phyloP scores from a whole-genome alignment of 208 protist genomes.

The Acanthamoeba royreba region DNA sequence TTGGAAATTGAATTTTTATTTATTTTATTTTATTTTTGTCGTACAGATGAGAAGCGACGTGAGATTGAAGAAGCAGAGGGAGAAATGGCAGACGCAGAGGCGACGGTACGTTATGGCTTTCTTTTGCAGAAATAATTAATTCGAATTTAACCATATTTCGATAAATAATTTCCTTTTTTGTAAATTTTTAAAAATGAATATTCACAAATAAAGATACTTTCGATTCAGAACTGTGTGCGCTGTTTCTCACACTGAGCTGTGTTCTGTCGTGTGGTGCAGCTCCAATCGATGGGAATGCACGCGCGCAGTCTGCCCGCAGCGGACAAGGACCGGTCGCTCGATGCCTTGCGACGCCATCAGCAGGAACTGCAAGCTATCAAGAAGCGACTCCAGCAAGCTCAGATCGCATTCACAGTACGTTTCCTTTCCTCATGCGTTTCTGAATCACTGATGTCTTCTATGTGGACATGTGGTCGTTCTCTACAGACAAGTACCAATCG shows the following conservation, averaged over 20 bases:
- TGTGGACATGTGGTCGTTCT: neutral
- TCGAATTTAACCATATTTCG: neutral
- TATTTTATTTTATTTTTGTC: too few relatives aligned
- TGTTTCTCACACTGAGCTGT: neutral
- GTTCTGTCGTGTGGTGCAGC: neutral
- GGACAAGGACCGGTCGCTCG: neutral
- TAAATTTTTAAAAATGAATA: too few relatives aligned
- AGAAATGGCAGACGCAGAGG: neutral
- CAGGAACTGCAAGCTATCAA: neutral
- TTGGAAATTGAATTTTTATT: too few relatives aligned
- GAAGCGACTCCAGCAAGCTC: neutral
- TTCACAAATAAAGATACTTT: too few relatives aligned
- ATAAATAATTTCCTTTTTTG: neutral
- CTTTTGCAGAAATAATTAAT: neutral
- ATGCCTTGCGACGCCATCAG: neutral
- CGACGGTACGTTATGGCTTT: neutral
- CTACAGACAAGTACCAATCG: neutral
- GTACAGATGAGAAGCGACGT: neutral
- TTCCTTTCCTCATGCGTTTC: neutral
- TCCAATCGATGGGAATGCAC: conserved; percentile 22
- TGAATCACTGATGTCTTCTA: neutral
- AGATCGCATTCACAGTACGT: neutral
- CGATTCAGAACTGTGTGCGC: too few relatives aligned
- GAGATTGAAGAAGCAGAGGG: neutral
- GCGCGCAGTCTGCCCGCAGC: neutral